A percentile compares a stretch with the other conserved stretches of the same genome.
phyloP scores from a whole-genome alignment of 257 asterid species.

The Vinca minor region DNA sequence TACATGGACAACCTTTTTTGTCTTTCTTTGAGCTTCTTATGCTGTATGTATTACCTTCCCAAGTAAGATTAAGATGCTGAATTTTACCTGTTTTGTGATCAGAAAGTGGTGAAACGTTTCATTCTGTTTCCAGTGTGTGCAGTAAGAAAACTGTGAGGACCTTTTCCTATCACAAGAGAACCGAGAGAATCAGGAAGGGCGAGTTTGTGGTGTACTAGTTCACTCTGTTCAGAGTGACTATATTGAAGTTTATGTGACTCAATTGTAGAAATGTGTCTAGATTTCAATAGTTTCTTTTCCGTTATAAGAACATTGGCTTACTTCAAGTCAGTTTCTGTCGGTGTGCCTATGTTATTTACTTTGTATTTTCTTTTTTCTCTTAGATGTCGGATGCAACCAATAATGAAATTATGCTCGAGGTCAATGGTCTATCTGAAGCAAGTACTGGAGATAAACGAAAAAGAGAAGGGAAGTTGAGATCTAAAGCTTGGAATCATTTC shows the following conservation, averaged over 20 bases:
- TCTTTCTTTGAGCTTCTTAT: not conserved
- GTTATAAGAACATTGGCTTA: too few relatives aligned
- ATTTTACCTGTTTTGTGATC: not conserved
- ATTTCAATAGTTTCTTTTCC: too few relatives aligned
- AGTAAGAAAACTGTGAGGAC: not conserved
- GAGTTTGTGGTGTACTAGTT: not conserved
- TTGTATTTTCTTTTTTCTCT: not conserved
- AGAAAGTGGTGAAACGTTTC: not conserved
- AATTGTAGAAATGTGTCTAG: not conserved
- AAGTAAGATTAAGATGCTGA: not conserved
- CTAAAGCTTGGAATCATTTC: conserved; percentile 86
- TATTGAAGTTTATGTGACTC: not conserved
- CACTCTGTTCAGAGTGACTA: not conserved
- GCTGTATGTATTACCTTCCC: not conserved
- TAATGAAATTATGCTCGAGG: conserved; percentile 40
- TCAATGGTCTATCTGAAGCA: conserved; percentile 43
- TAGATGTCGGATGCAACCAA: conserved; percentile 46
- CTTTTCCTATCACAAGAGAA: not conserved
- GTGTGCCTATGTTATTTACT: too few relatives aligned
- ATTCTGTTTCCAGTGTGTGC: not conserved
- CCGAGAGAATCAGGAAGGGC: not conserved
- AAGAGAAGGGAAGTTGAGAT: conserved; percentile 67
- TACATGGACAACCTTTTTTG: not conserved
- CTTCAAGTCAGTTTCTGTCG: too few relatives aligned
- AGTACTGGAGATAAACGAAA: conserved; percentile 56